A percentile compares a stretch with the other conserved stretches of the same genome.
phyloP scores from a whole-genome alignment of 345 rosid genomes.

The Salix caprea region DNA sequence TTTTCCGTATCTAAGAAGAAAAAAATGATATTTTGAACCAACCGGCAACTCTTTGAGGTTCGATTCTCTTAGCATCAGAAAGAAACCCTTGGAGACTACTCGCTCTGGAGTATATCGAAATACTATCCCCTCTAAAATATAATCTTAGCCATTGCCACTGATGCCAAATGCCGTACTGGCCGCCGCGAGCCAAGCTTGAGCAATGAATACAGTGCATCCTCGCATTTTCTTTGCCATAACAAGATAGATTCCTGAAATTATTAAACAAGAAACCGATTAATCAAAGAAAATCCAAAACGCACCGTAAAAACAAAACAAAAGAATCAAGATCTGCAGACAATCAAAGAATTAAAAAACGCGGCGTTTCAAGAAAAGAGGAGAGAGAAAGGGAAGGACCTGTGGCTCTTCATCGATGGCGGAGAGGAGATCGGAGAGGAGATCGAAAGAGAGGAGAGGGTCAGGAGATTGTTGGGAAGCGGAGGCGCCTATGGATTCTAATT shows the following conservation, averaged over 20 bases:
- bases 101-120: slow-evolving; percentile 86
- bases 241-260: slow-evolving; percentile 63
- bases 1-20: neutral
- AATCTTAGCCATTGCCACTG: slow-evolving; percentile 81
- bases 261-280: slow-evolving; percentile 14
- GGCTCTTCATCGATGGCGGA: slow-evolving; percentile 91
- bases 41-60: slow-evolving; percentile 91
- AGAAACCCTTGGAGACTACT: slow-evolving; percentile 97
- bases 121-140: slow-evolving; percentile 76
- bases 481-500: slow-evolving; percentile 85
- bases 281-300: neutral
- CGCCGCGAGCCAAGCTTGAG: slow-evolving; percentile 79
- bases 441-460: slow-evolving; percentile 91
- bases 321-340: neutral
- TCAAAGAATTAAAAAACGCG: neutral
- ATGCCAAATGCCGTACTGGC: slow-evolving; percentile 89
- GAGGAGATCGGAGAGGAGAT: slow-evolving; percentile 94
- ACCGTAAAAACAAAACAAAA: neutral
- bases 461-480: slow-evolving; percentile 81
- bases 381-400: slow-evolving; percentile 34
- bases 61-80: slow-evolving; percentile 75
- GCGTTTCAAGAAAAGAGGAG: neutral
- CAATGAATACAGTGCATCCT: slow-evolving; percentile 82
- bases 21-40: slow-evolving; percentile 15
- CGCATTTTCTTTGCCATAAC: slow-evolving; percentile 92